Base-by-base conservation (phyloP, 306 rosid genomes). In the Carpinus viminea region DNA sequence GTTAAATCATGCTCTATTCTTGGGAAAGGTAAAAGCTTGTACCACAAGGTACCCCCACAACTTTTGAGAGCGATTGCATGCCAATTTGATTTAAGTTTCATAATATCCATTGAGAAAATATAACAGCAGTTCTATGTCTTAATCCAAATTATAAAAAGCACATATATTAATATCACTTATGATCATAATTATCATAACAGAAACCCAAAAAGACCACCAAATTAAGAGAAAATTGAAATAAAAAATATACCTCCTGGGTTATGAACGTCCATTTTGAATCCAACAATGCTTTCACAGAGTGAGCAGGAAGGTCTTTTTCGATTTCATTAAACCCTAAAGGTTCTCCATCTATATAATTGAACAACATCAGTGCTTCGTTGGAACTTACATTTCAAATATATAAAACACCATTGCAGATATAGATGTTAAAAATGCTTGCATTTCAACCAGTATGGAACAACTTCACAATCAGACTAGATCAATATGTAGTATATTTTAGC, bases 191-290 rank as follows among this genome's bases (percentile, higher is more conserved):
- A 36, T 45, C 50, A 17, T 43, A 15, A 13, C 55, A 62, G 7
- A 3, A 52, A 31, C 51, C 34, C n/a, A 57, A 51, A 38, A 57
- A 68, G 21, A 57, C 73, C 26, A 53, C 46, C 17, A 17, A 24
- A 21, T 5, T 3, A 0, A 47, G 50, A 31, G 65, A 8, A 17
- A 47, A 56, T 11, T 20, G 74, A 73, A 74, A 73, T 38, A 47
- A 18, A 68, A 61, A 38, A 31, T 61, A 78, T 81, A 92, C 97
- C 89, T 94, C 97, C 7, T 82, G 93, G 61, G 97, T 92, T 56
- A 92, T 85, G 79, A 92, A 94, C 64, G 94, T 91, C 98, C 98
- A 94, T 83, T 92, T 92, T 18, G 97, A 88, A 86, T 87, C 94
- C 78, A 85, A 81, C 13, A 73, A 83, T 53, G 84, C 72, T 79